Conservation (phyloP, 768 basidiomycete genomes). For the Mycena haematopus region DNA sequence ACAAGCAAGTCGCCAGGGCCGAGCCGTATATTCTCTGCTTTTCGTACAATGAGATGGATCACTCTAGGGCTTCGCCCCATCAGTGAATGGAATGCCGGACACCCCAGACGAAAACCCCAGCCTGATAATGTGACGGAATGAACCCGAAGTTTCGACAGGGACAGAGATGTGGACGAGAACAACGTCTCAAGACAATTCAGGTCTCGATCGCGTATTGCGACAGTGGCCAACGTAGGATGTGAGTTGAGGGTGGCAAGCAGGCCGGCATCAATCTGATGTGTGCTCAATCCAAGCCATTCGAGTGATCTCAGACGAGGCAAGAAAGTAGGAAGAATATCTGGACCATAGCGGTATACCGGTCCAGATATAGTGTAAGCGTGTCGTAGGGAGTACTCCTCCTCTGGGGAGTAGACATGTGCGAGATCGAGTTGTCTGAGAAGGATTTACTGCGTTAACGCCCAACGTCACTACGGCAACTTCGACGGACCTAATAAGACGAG, state of each 20-base stretch:
- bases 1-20: slow-evolving; percentile 4
- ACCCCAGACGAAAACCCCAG: background rate
- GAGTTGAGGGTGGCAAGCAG: slow-evolving; percentile 3
- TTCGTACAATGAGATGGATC: slow-evolving; percentile 3
- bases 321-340: slow-evolving; percentile 4
- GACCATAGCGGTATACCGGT: background rate
- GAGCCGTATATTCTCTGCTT: background rate
- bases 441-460: too few relatives aligned
- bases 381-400: background rate
- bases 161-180: background rate
- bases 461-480: background rate
- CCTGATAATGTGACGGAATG: background rate
- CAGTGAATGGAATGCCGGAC: background rate
- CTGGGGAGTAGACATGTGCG: background rate
- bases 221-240: slow-evolving; percentile 8
- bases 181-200: background rate
- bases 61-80: slow-evolving; percentile 4
- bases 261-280: background rate
- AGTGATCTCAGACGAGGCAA: slow-evolving; percentile 8
- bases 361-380: too few relatives aligned
- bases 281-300: slow-evolving; percentile 6
- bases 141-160: slow-evolving; percentile 12
- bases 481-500: slow-evolving; percentile 5
- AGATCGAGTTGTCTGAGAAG: slow-evolving; percentile 15
- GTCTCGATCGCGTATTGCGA: background rate